Percentiles rank a stretch among this genome's conserved stretches.
Evolutionary conservation across 352 stramenopile species (phyloP).

Genomic region (Globisporangium barbulae): DNA sequence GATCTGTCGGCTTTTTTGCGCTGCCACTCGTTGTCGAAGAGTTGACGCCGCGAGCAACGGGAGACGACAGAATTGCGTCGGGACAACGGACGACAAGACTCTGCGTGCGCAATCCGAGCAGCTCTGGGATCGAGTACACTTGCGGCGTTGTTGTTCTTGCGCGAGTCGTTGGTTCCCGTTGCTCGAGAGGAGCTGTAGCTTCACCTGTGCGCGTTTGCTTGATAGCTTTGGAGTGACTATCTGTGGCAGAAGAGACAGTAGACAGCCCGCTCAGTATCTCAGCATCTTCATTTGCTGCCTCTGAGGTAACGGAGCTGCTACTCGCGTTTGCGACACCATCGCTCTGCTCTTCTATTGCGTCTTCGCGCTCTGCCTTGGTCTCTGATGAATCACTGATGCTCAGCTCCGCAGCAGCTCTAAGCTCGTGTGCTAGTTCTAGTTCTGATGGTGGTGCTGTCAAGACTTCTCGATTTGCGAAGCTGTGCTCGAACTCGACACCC

Average conservation of each 20-base stretch:
- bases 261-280: neutral
- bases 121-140: slow-evolving; percentile 15
- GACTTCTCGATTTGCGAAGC: neutral
- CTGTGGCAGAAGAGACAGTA: neutral
- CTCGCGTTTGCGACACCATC: neutral
- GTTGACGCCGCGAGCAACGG: neutral
- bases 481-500: neutral
- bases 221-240: neutral
- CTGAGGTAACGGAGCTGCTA: neutral
- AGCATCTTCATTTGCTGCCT: neutral
- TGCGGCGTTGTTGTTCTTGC: neutral
- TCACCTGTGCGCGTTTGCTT: neutral
- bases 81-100: neutral
- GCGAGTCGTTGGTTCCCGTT: neutral
- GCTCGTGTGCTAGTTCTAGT: neutral
- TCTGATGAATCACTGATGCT: neutral
- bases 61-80: slow-evolving; percentile 8
- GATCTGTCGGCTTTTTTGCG: neutral
- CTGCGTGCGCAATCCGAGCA: slow-evolving; percentile 8
- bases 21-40: neutral
- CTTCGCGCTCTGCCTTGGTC: neutral
- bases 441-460: neutral
- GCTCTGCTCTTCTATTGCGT: neutral
- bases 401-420: neutral
- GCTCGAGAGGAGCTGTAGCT: neutral